phyloP scores from a whole-genome alignment of 805 yeast species.

The Ascoidea tarda region DNA sequence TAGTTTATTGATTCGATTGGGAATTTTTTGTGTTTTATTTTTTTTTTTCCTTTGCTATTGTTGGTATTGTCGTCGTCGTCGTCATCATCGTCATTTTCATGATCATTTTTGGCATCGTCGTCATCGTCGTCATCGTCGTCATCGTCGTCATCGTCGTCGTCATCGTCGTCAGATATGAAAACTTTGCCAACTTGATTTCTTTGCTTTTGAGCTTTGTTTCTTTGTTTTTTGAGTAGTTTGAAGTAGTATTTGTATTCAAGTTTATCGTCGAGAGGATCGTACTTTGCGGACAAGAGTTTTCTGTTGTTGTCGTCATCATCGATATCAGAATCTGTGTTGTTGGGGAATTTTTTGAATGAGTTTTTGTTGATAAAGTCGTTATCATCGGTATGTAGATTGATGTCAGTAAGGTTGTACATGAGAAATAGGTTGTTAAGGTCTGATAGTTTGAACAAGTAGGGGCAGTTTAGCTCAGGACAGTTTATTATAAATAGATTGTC shows the following conservation, averaged over 20 bases:
- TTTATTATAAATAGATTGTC: slow-evolving; percentile 31
- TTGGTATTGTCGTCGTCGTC: background rate
- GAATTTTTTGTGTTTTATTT: background rate
- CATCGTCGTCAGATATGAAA: background rate
- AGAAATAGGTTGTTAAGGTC: slow-evolving; percentile 23
- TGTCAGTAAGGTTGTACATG: slow-evolving; percentile 2
- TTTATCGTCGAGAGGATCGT: background rate
- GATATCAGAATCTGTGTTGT: background rate
- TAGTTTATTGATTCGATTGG: background rate
- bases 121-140: background rate
- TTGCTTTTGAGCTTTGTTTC: background rate
- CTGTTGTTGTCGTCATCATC: background rate
- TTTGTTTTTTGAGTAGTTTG: background rate
- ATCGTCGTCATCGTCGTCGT: background rate
- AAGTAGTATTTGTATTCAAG: background rate
- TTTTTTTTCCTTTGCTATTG: slow-evolving; percentile 3
- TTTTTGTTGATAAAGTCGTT: slow-evolving; percentile 7
- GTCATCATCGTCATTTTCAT: background rate
- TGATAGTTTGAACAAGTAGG: slow-evolving; percentile 24
- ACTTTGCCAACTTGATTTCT: background rate
- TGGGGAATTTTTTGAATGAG: background rate
- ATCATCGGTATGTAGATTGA: slow-evolving; percentile 1
- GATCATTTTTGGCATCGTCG: background rate
- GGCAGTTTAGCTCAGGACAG: slow-evolving; percentile 55
- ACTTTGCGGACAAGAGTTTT: background rate